These are phyloP conservation scores for Spatholobus suberectus DNA, from an alignment of 306 rosid species.

Conservation along the genomic window DNA sequence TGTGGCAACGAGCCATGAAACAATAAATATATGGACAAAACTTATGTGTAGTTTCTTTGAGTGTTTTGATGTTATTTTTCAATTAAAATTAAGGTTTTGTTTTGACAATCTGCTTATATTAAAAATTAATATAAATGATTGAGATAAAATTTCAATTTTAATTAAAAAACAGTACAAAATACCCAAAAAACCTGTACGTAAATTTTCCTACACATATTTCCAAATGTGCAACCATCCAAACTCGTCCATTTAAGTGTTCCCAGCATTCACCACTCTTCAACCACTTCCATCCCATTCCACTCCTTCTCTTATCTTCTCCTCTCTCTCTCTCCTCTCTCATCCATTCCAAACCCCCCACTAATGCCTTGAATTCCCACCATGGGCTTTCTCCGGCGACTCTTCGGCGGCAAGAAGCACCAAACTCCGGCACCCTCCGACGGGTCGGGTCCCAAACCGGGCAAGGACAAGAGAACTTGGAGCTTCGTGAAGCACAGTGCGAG, in stretches of 20 bases:
- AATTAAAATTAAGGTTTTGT: too few species aligned
- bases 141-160: too few species aligned
- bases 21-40: too few species aligned
- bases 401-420: slow-evolving; percentile 58
- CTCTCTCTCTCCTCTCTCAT: not conserved
- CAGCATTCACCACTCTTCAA: not conserved
- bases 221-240: slow-evolving; percentile 21
- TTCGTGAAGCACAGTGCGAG: slow-evolving; percentile 40
- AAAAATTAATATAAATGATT: too few species aligned
- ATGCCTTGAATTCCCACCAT: slow-evolving; percentile 58
- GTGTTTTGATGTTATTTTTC: too few species aligned
- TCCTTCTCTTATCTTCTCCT: not conserved
- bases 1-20: not conserved
- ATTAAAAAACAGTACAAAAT: too few species aligned
- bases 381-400: slow-evolving; percentile 94
- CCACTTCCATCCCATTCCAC: not conserved
- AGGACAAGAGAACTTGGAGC: slow-evolving; percentile 54
- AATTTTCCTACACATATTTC: slow-evolving; percentile 2
- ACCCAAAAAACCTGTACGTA: too few species aligned
- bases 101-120: too few species aligned
- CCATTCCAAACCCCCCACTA: too few species aligned
- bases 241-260: slow-evolving; percentile 33
- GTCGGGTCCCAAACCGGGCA: slow-evolving; percentile 31
- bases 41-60: too few species aligned
- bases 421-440: not conserved